Evolutionary conservation across 2,329 filamentous ascomycete species (phyloP), one percentile per base, ranked within the genome.

Genomic region (Exserohilum turcica): DNA sequence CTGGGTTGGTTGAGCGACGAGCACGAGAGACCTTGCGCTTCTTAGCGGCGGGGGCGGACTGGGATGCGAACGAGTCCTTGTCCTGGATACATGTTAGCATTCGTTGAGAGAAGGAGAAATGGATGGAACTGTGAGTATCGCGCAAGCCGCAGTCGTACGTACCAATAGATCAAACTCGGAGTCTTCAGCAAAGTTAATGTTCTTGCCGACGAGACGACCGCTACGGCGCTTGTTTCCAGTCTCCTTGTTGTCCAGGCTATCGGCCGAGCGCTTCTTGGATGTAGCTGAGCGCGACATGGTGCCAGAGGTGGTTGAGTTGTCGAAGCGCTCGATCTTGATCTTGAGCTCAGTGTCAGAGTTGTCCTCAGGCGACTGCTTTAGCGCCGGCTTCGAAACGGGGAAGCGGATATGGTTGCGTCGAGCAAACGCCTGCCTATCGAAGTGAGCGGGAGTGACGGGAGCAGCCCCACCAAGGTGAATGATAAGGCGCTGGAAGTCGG

Each of bases 401-500:
- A 44, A 27, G 24, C 18, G 32, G 9, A 56, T 36, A 13, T 50
- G 24, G 10, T 56, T 18, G 46, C 56, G 63, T 15, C 63, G 63
- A 10, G 36, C 50, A 24, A 66, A 65, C 8, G 57, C 46, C 32
- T 65, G 57, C 8, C 42, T 45, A 36, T 66, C 64, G 12, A 49
- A 45, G 56, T 65, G 64, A 57, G 32, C 38, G 54, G 44, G 39
- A 38, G 54, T 63, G 31, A 65, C 48, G 3, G 28, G 13, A 2
- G 28, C 28, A 0, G 58, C 57, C 2, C 63, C 64, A 1, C 64
- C 64, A 24, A 65, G 54, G 37, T 61, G 57, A 32, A 56, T 43
- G 16, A 70, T 45, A 18, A 72, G 46, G 1, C 37, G 18, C 1
- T 42, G 38, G 29, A 64, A 71, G 18, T 72, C 65, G 0, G 35